Percentiles rank a stretch among this genome's conserved stretches.
Conservation (phyloP, 345 rosid genomes). For the Salix exigua region DNA sequence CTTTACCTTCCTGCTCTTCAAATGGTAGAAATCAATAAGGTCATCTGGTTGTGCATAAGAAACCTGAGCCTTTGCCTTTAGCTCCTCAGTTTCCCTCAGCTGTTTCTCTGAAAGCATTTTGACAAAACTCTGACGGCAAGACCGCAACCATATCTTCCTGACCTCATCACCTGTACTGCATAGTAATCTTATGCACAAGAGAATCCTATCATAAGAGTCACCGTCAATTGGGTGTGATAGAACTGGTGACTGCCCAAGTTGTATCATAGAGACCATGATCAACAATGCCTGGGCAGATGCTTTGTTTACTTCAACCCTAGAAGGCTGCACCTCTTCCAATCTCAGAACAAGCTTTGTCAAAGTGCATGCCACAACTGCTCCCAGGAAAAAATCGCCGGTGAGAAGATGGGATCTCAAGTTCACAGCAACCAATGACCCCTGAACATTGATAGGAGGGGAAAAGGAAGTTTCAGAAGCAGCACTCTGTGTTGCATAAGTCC, state of each 20-base stretch:
- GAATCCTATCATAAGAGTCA: slow-evolving; percentile 86
- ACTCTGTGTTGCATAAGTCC: slow-evolving; percentile 86
- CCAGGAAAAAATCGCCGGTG: slow-evolving; percentile 94
- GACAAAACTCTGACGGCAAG: slow-evolving; percentile 89
- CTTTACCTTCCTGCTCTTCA: slow-evolving; percentile 93
- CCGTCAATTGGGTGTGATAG: slow-evolving; percentile 91
- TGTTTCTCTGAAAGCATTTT: slow-evolving; percentile 96
- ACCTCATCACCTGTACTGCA: slow-evolving; percentile 77
- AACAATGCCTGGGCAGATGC: slow-evolving; percentile 59
- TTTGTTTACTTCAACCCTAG: slow-evolving; percentile 73
- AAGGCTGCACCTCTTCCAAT: slow-evolving; percentile 88
- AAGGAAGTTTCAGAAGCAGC: slow-evolving; percentile 91
- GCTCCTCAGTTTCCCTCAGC: slow-evolving; percentile 73
- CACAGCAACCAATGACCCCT: slow-evolving; percentile 65
- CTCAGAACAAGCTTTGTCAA: slow-evolving; percentile 87
- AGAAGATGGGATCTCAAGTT: slow-evolving; percentile 89
- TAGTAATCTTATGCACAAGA: slow-evolving; percentile 71
- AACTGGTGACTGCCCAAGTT: slow-evolving; percentile 83
- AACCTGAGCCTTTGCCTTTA: slow-evolving; percentile 89
- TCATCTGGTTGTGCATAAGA: slow-evolving; percentile 97
- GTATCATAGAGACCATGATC: slow-evolving; percentile 88
- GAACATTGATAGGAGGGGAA: slow-evolving; percentile 70
- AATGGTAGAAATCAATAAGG: slow-evolving; percentile 93
- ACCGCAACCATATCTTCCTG: slow-evolving; percentile 82
- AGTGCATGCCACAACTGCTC: slow-evolving; percentile 94